Conservation (phyloP, 805 yeast genomes). For the Spathaspora hagerdaliae region DNA sequence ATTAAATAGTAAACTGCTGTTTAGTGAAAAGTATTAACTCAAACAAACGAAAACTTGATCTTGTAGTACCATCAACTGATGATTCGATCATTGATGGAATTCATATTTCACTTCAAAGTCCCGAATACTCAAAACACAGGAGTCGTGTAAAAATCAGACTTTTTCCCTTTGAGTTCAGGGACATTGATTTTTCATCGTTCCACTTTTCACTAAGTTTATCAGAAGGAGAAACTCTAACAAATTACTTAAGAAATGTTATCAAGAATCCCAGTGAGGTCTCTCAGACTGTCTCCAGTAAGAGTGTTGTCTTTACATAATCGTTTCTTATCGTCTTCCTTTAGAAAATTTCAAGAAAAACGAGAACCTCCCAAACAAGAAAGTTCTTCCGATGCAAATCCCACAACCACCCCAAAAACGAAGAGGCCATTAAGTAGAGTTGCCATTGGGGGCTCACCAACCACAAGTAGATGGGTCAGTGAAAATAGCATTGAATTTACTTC, state of each 20-base stretch:
- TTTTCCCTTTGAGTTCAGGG: not conserved
- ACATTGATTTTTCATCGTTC: not conserved
- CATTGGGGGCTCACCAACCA: conserved; percentile 52
- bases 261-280: not conserved
- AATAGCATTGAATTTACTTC: conserved; percentile 66
- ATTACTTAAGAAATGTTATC: not conserved
- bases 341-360: not conserved
- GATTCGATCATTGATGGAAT: not conserved
- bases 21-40: no score
- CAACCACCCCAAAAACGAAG: conserved; percentile 12
- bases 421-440: conserved; percentile 81
- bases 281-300: not conserved
- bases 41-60: no score
- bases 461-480: conserved; percentile 31
- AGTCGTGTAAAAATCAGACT: not conserved
- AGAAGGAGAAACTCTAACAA: no score
- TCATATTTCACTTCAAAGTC: not conserved
- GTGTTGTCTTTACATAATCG: not conserved
- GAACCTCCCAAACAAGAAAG: not conserved
- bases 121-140: not conserved
- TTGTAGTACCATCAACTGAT: not conserved
- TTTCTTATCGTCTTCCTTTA: not conserved
- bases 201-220: not conserved
- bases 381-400: not conserved
- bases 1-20: no score